A percentile compares a stretch with the other conserved stretches of the same genome.
These are phyloP conservation scores for Capniomyces stellatus DNA, from an alignment of 371 early-diverging fungal species.

Conservation along the genomic window DNA sequence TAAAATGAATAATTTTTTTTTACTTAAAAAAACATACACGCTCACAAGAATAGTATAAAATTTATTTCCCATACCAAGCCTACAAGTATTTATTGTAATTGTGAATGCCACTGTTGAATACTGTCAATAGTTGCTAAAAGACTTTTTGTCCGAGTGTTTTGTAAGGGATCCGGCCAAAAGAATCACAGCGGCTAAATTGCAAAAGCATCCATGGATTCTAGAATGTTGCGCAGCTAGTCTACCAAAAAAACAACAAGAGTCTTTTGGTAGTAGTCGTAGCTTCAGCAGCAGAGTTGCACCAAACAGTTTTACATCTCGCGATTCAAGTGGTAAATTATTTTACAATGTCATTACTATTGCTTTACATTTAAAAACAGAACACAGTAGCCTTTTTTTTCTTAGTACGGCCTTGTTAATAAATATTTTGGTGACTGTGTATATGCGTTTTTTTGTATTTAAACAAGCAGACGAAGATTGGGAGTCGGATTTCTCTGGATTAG, in stretches of 20 bases:
- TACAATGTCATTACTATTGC: neutral
- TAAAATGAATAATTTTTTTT: constrained; percentile 21
- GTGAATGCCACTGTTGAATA: too few species aligned
- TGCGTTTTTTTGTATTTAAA: neutral
- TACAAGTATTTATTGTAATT: too few species aligned
- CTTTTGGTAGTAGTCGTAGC: too few species aligned
- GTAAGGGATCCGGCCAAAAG: too few species aligned
- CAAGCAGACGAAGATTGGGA: neutral
- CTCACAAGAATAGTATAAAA: too few species aligned
- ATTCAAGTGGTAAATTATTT: neutral
- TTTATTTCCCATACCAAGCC: too few species aligned
- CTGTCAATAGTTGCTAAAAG: neutral
- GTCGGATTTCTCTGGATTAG: neutral
- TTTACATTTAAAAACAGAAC: neutral
- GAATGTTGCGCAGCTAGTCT: too few species aligned
- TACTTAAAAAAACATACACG: constrained; percentile 12
- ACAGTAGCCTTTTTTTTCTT: neutral
- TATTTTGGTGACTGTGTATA: neutral
- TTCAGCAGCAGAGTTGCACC: neutral
- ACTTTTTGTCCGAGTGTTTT: too few species aligned
- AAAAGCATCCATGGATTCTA: too few species aligned
- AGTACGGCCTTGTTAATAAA: neutral
- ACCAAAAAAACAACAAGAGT: too few species aligned
- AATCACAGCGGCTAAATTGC: too few species aligned
- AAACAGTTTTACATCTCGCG: neutral